Evolutionary conservation across 2,329 filamentous ascomycete genomes (phyloP), one percentile per base, ranked within the genome.

Genomic region (Aspergillus sp.): DNA sequence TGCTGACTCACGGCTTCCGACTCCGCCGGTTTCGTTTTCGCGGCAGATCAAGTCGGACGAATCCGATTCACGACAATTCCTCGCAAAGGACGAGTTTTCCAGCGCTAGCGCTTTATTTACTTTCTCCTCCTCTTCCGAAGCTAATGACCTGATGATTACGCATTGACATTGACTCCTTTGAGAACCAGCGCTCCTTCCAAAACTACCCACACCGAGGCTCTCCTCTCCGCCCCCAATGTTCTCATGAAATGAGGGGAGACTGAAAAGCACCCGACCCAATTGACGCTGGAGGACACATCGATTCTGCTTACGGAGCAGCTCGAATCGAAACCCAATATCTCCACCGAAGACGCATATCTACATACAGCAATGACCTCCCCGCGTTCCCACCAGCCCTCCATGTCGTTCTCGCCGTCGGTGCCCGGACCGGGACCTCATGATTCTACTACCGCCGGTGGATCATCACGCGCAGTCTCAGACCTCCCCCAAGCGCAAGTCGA

Each of bases 401-500:
- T 68, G 56, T 71, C 74, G 8, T 73, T 71, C 52, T 73, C 74
- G 22, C 71, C 72, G 23, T 66, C 74, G 11, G 60, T 66, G 28
- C 41, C 66, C 51, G 60, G 58, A 55, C 59, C 66, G 62, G 71
- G 74, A 15, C 34, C 34, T 15, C 34, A 41, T 13, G 34, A 41
- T 41, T 5, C 13, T 41, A 15, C 34, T 43, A 64, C 70, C 61
- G 46, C 68, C 25, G 60, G 66, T 38, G 69, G 64, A 25, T 55
- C 71, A 7, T 69, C 70, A 28, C 67, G 69, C 41, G 68, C 72
- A 23, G 66, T 78, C 55, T 73, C 75, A 64, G 79, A 81, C 57
- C 74, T 81, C 52, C 77, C 78, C 22, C 79, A 81, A 67, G 73
- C 78, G 53, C 77, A 81, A 65, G 76, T 81, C 48, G 79, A 81